Percentiles rank a stretch among this genome's conserved stretches.
Conservation (phyloP, 805 yeast species). For the Candida adriatica region DNA sequence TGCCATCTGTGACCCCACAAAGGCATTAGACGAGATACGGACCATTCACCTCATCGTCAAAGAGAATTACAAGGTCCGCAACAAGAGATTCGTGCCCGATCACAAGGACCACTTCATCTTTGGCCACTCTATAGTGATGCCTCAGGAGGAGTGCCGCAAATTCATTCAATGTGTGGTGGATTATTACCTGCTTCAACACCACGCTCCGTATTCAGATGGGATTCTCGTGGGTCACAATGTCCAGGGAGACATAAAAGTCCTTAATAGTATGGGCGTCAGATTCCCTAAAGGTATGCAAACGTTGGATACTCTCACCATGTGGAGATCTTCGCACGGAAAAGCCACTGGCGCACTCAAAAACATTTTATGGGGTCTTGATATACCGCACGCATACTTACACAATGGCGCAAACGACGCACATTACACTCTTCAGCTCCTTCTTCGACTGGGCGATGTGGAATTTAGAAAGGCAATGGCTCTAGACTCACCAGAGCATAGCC, state of each 20-base stretch:
- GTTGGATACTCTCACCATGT: conserved; percentile 37
- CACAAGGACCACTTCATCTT: conserved; percentile 42
- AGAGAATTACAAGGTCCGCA: conserved; percentile 34
- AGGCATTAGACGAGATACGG: conserved; percentile 31
- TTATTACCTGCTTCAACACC: conserved; percentile 29
- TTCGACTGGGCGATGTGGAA: background rate
- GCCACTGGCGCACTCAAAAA: background rate
- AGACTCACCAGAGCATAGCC: background rate
- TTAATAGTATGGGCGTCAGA: conserved; percentile 36
- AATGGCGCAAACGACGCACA: background rate
- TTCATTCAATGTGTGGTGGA: conserved; percentile 37
- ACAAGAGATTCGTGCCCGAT: conserved; percentile 49
- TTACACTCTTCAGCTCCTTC: background rate
- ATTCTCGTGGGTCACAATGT: conserved; percentile 55
- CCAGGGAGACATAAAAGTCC: conserved; percentile 46
- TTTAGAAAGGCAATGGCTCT: background rate
- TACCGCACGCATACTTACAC: background rate
- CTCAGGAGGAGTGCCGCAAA: conserved; percentile 27
- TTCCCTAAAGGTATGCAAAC: conserved; percentile 28
- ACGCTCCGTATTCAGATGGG: conserved; percentile 17
- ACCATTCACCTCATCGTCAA: conserved; percentile 37
- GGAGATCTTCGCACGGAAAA: background rate
- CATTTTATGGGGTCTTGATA: background rate
- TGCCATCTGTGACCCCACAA: conserved; percentile 46
- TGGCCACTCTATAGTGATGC: conserved; percentile 39